These are phyloP conservation scores for Alternaria consortialis DNA, from an alignment of 2,329 filamentous ascomycete species.

Conservation along the genomic window DNA sequence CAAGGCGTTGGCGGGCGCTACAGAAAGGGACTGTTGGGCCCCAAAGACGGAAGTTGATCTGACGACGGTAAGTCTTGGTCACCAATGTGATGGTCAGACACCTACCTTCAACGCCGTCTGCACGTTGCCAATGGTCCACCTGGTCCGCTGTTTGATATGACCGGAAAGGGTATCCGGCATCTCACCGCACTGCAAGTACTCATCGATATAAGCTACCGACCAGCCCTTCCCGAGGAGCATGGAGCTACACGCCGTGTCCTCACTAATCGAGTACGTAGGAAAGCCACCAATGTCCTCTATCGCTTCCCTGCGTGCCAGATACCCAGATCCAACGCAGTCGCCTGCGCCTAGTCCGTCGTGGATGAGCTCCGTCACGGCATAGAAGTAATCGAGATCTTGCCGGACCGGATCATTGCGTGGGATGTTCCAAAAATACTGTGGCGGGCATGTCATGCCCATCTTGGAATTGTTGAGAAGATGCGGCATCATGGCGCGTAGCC, in stretches of 20 bases:
- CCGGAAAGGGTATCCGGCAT: slow-evolving; percentile 27
- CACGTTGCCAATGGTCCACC: slow-evolving; percentile 33
- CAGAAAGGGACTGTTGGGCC: slow-evolving; percentile 20
- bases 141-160: slow-evolving; percentile 34
- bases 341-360: slow-evolving; percentile 61
- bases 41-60: slow-evolving; percentile 25
- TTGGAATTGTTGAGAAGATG: slow-evolving; percentile 16
- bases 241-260: slow-evolving; percentile 68
- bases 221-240: slow-evolving; percentile 68
- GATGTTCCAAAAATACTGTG: slow-evolving; percentile 66
- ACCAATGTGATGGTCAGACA: not conserved
- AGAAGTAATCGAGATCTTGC: slow-evolving; percentile 67
- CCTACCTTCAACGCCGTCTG: slow-evolving; percentile 29
- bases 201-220: slow-evolving; percentile 60
- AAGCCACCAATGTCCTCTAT: slow-evolving; percentile 70
- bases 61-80: not conserved
- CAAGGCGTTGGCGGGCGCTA: slow-evolving; percentile 15
- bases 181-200: slow-evolving; percentile 33
- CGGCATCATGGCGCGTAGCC: slow-evolving; percentile 44
- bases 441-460: slow-evolving; percentile 18
- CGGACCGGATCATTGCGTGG: slow-evolving; percentile 66
- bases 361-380: slow-evolving; percentile 61
- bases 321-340: slow-evolving; percentile 73
- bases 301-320: slow-evolving; percentile 66
- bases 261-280: slow-evolving; percentile 66